Evolutionary conservation across 2,329 filamentous ascomycete species (phyloP), one percentile per base, ranked within the genome.

Genomic region (Monosporascus sp.): DNA sequence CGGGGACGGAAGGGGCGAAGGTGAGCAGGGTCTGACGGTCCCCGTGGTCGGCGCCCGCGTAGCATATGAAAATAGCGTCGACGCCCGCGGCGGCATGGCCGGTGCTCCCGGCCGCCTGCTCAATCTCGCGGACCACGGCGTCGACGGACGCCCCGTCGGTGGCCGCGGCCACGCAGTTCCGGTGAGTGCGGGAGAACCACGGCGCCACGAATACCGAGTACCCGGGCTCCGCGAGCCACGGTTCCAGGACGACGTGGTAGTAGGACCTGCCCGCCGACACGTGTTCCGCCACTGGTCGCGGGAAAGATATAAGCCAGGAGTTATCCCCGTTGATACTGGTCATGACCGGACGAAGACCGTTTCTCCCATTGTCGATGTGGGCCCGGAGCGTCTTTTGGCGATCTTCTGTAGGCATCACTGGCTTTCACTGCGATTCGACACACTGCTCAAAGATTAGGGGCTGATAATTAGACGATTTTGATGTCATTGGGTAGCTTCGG

Each of bases 261-360:
- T 63, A 70, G 2, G 51, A 55, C 46, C 63, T 64, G 11, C 60
- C 57, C 3, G 47, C 43, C 5, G 54, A 44, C 2, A 45, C 51
- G 14, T 54, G 58, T 15, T 67, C 65, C 11, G 51, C 37, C 9
- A 48, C 43, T 3, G 66, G 67, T 6, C 62, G 62, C 2, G 67
- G 67, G 39, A 70, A 63, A 6, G 67, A 69, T 35, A 70, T 52
- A 2, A 71, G 55, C 68, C 68, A 71, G 35, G 66, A 65, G 17
- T 65, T 65, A 46, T 71, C 68, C 5, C 67, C 68, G 49, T 71
- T 71, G 6, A 70, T 55, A 7, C 59, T 63, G 0, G 68, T 70
- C 17, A 69, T 47, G 6, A 68, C 55, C 0, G 69, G 67, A 35
- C 62, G 54, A 18, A 55, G 47, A n/a, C 37, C 25, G 4, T 48